A percentile compares a stretch with the other conserved stretches of the same genome.
Conservation (phyloP, 2,329 filamentous ascomycete species). For the Elsinoe fawcettii region DNA sequence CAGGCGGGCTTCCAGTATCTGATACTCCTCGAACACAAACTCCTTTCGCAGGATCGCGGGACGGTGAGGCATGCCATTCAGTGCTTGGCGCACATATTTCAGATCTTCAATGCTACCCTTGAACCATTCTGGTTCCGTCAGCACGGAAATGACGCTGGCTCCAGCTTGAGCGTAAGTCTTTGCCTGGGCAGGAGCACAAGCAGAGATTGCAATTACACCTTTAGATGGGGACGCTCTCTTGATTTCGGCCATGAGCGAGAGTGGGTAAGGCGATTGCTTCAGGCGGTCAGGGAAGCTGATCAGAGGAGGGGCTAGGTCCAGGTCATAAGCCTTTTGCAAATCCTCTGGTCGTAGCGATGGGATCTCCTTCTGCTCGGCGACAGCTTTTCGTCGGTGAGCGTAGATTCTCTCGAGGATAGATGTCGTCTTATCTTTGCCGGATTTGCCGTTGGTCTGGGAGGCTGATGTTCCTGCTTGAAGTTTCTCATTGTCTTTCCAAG, state of each 20-base stretch:
- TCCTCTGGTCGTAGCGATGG: constrained; percentile 78
- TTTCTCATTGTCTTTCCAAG: constrained; percentile 73
- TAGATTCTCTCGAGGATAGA: constrained; percentile 93
- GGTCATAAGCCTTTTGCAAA: constrained; percentile 75
- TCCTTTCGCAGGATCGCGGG: constrained; percentile 92
- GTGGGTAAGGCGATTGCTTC: constrained; percentile 71
- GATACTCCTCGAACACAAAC: constrained; percentile 96
- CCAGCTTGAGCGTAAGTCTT: constrained; percentile 86
- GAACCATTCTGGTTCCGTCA: constrained; percentile 98
- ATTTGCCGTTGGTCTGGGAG: constrained; percentile 19
- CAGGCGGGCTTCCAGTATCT: constrained; percentile 87
- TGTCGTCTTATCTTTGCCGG: constrained; percentile 52
- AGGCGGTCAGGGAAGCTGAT: constrained; percentile 73
- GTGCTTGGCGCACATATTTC: constrained; percentile 72
- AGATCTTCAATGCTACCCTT: constrained; percentile 96
- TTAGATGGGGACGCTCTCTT: constrained; percentile 96
- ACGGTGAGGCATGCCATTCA: constrained; percentile 86
- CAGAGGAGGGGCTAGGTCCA: constrained; percentile 76
- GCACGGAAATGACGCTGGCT: constrained; percentile 94
- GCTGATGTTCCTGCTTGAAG: constrained; percentile 35
- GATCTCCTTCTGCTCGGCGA: constrained; percentile 72
- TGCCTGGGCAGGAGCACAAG: constrained; percentile 83
- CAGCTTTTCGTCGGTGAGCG: constrained; percentile 64
- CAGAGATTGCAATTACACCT: constrained; percentile 80
- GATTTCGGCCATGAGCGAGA: constrained; percentile 95